Conservation (phyloP, 1,284 basidiomycete species). For the Trametes sp. region DNA sequence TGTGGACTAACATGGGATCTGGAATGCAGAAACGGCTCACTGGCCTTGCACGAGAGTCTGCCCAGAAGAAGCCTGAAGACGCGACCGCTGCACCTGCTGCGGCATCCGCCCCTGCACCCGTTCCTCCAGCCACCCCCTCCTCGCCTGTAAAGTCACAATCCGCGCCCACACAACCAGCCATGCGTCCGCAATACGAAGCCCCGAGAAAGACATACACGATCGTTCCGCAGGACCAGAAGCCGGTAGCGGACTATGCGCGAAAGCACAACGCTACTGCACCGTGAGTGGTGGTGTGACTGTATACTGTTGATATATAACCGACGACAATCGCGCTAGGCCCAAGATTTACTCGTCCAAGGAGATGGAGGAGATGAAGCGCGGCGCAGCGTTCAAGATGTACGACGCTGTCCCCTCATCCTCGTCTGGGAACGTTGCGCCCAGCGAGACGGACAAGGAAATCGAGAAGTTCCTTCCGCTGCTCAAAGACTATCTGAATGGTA, state of each 20-base stretch:
- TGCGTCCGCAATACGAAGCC: slow-evolving; percentile 6
- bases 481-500: slow-evolving; percentile 73
- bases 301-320: not conserved
- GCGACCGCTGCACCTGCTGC: not conserved
- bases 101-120: not conserved
- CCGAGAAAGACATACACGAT: slow-evolving; percentile 40
- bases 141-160: slow-evolving; percentile 15
- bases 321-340: slow-evolving; percentile 41
- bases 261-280: slow-evolving; percentile 33
- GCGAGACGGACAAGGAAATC: slow-evolving; percentile 62
- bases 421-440: slow-evolving; percentile 30
- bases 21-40: slow-evolving; percentile 25
- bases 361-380: slow-evolving; percentile 32
- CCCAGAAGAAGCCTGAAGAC: slow-evolving; percentile 26
- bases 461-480: slow-evolving; percentile 77
- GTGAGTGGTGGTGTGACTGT: slow-evolving; percentile 32
- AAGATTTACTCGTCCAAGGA: slow-evolving; percentile 63
- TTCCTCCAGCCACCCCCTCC: slow-evolving; percentile 6
- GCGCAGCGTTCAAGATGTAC: slow-evolving; percentile 62
- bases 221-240: slow-evolving; percentile 31
- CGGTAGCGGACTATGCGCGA: slow-evolving; percentile 20
- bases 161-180: not conserved
- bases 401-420: slow-evolving; percentile 64
- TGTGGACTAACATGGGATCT: not conserved
- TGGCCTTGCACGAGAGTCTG: slow-evolving; percentile 28